Conservation (phyloP, 768 basidiomycete genomes). For the Trametes villosa region DNA sequence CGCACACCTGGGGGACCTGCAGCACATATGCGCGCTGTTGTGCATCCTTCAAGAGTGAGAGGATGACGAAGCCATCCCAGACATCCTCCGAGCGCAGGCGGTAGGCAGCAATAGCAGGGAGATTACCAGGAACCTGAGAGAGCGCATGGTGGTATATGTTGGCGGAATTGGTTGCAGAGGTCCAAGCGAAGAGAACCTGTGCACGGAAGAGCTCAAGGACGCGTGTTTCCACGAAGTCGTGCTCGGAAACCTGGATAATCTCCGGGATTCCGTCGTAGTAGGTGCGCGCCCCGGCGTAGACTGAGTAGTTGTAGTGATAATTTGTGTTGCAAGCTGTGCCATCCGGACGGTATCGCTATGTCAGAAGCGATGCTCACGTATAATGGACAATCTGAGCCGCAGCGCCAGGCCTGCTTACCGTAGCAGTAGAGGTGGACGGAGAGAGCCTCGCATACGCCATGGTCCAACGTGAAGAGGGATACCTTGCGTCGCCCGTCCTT, state of each 20-base stretch:
- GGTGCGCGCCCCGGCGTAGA: not conserved
- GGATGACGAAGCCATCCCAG: constrained; percentile 37
- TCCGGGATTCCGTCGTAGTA: not conserved
- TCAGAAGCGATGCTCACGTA: not conserved
- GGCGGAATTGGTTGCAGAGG: not conserved
- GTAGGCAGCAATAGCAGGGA: not conserved
- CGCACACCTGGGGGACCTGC: constrained; percentile 31
- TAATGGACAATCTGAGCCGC: no score
- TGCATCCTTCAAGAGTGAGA: constrained; percentile 33
- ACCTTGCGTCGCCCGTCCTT: no score
- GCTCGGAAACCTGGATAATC: not conserved
- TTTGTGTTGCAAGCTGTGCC: not conserved
- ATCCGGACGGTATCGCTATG: no score
- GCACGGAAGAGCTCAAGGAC: not conserved
- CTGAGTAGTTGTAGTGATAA: not conserved
- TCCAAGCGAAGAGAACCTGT: not conserved
- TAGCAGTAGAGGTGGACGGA: not conserved
- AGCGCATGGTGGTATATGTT: not conserved
- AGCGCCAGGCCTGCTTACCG: not conserved
- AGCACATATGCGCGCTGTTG: constrained; percentile 15
- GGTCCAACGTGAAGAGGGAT: not conserved
- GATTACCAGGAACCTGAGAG: not conserved
- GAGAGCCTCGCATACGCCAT: not conserved
- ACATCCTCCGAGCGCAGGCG: constrained; percentile 31
- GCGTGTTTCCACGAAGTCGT: not conserved